phyloP scores from a whole-genome alignment of 2,329 filamentous ascomycete species.

The Westerdykella ornata region DNA sequence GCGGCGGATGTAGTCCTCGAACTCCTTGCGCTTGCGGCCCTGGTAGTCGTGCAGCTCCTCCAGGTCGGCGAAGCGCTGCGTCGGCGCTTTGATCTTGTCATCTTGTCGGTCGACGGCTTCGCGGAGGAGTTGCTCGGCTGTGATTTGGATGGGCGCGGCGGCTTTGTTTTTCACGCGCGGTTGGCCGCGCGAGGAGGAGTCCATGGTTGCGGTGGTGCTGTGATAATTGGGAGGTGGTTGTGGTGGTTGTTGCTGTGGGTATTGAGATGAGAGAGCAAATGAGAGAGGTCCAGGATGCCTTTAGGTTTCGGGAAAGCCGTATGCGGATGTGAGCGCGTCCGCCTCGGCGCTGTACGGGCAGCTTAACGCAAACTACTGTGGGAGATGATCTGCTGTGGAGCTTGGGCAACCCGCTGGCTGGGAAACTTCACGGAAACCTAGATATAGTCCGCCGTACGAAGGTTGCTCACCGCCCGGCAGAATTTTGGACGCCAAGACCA shows the following conservation, averaged over 20 bases:
- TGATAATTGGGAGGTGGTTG: not conserved
- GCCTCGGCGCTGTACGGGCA: not conserved
- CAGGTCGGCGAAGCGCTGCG: constrained; percentile 89
- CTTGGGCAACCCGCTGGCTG: constrained; percentile 6
- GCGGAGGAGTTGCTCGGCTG: constrained; percentile 90
- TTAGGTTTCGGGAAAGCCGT: not conserved
- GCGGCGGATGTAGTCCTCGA: constrained; percentile 93
- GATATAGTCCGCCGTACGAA: no score
- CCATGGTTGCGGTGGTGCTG: constrained; percentile 55
- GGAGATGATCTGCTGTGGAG: constrained; percentile 1
- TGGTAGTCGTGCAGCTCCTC: constrained; percentile 98
- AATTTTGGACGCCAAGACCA: constrained; percentile 18
- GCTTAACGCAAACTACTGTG: not conserved
- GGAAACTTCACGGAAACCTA: not conserved
- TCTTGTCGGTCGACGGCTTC: constrained; percentile 97
- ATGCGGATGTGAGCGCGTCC: not conserved
- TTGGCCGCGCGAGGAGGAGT: constrained; percentile 73
- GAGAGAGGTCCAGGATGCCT: no score
- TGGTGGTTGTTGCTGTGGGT: not conserved
- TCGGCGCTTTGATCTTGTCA: constrained; percentile 76
- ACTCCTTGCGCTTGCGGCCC: constrained; percentile 90
- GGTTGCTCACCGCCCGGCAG: constrained; percentile 9
- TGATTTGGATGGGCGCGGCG: constrained; percentile 74
- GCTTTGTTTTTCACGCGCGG: constrained; percentile 99
- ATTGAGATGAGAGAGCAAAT: not conserved